Base-by-base conservation (phyloP, 2,329 filamentous ascomycete genomes). In the Clarireedia sp. region DNA sequence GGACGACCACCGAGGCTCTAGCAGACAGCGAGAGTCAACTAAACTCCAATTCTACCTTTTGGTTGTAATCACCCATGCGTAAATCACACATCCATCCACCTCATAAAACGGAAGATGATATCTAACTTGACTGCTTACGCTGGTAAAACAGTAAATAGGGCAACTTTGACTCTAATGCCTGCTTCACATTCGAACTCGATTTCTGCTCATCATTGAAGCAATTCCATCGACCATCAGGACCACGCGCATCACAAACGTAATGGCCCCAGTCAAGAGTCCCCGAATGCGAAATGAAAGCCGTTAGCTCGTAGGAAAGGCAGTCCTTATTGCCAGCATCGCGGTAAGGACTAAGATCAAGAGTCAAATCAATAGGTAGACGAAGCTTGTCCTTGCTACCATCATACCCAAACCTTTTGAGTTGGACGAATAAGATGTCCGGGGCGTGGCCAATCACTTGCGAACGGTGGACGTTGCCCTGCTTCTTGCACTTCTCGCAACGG, bases 261-360 rank as follows among this genome's bases (percentile, higher is more conserved):
- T 67, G 65, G 2, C 65, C 65, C 10, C 9, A 54, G 12, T 51
- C 49, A 3, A 51, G 23, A 6, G 12, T 58, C 7, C 65, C 65
- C 2, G 16, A 37, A 53, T 71, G 69, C 43, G 64, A 62, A 9
- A 71, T 58, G 3, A 68, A 63, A 9, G 67, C 61, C 2, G 58
- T 48, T 12, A 71, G 61, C 36, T 66, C 60, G 52, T 71, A 72
- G 23, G 44, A 55, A 21, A 63, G 38, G 26, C 46, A 17, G 41
- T 57, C 7, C 55, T 26, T 19, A 48, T 50, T 43, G 17, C 40
- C 55, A 37, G 45, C 56, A 43, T 52, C 49, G n/a, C 59, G 56
- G 53, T 62, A 63, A 16, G 48, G 43, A 21, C 56, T 60, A 10
- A 70, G 62, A 54, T 68, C 59, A 6, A 69, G 62, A 12, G 33